Conservation (phyloP, 2,329 filamentous ascomycete species). For the Phaeosphaeriaceae sp. region DNA sequence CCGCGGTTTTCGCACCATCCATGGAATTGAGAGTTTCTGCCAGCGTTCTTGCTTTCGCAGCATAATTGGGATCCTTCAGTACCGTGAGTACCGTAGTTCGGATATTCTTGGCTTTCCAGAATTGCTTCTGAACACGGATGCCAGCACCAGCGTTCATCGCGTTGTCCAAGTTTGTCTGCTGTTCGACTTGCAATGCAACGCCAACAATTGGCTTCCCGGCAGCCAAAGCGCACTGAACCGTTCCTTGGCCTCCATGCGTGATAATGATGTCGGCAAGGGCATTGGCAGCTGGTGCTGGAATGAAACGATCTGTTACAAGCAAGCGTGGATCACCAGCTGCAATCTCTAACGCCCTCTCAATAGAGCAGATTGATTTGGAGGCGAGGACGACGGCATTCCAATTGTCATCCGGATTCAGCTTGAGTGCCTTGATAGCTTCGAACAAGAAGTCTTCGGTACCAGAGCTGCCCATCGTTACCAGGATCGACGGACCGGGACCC, state of each 20-base stretch:
- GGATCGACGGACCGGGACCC: slow-evolving; percentile 29
- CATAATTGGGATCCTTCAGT: slow-evolving; percentile 33
- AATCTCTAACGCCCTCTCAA: slow-evolving; percentile 30
- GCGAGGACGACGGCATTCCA: slow-evolving; percentile 42
- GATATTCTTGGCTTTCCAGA: slow-evolving; percentile 39
- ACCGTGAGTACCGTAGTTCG: slow-evolving; percentile 30
- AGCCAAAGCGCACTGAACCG: slow-evolving; percentile 40
- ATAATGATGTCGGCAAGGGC: slow-evolving; percentile 37
- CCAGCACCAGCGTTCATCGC: slow-evolving; percentile 42
- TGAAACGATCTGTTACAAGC: slow-evolving; percentile 40
- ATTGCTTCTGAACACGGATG: slow-evolving; percentile 36
- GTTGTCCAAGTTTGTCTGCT: slow-evolving; percentile 45
- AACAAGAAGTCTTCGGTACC: slow-evolving; percentile 41
- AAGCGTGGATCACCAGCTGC: slow-evolving; percentile 34
- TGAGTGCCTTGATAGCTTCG: slow-evolving; percentile 40
- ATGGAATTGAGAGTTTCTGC: slow-evolving; percentile 36
- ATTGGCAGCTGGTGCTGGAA: slow-evolving; percentile 37
- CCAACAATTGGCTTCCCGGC: slow-evolving; percentile 42
- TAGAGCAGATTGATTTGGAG: slow-evolving; percentile 40
- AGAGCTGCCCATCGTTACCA: slow-evolving; percentile 42
- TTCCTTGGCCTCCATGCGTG: slow-evolving; percentile 42
- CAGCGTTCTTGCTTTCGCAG: slow-evolving; percentile 28
- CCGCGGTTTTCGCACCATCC: slow-evolving; percentile 38
- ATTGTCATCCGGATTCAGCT: slow-evolving; percentile 27
- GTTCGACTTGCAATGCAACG: slow-evolving; percentile 42